Evolutionary conservation across 176 grass and related monocot genomes (phyloP), one percentile per base, ranked within the genome.

Genomic region (Carex myosuroides): DNA sequence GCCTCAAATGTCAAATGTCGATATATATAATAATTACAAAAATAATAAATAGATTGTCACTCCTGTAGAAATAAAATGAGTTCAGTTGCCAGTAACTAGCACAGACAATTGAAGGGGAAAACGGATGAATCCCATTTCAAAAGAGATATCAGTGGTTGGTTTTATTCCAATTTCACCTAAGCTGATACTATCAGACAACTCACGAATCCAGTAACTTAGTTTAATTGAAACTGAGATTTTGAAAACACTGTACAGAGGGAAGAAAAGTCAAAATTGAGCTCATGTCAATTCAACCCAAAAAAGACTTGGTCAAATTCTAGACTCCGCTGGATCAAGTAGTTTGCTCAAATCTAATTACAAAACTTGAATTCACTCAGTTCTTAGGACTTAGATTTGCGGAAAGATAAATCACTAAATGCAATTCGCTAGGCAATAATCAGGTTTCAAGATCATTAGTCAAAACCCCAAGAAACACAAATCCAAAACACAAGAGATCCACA

Each of bases 221-320:
- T 3, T 8, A 77, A 14, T 77, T 32, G 24, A 13, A 78, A 78
- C 73, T 78, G 73, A 70, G 24, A 78, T 56, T 2, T 33, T 33
- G 57, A 78, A 44, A 33, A 8, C 11, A 78, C 73, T 9, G 26
- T 55, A 55, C 50, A 8, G 5, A 16, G 6, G 46, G 12, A 32
- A 78, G 26, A 78, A 53, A 78, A 78, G 18, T 78, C 42, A 50
- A 73, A 78, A 78, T 78, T 57, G n/a, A 83, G 44, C 69, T 69
- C 41, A 53, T n/a, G 80, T 81, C 53, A 81, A 66, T 82, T 67
- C 63, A 17, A 62, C 60, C 32, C 17, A 81, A 44, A 2, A 22
- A 56, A 50, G 60, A 64, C 79, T 48, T 29, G 10, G 56, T 81
- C 79, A 60, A 81, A 64, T 64, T 64, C 18, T 44, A 3, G 64